Percentiles rank a stretch among this genome's conserved stretches.
These are phyloP conservation scores for Fusarium austroafricanum DNA, from an alignment of 2,329 filamentous ascomycete species.

Conservation along the genomic window DNA sequence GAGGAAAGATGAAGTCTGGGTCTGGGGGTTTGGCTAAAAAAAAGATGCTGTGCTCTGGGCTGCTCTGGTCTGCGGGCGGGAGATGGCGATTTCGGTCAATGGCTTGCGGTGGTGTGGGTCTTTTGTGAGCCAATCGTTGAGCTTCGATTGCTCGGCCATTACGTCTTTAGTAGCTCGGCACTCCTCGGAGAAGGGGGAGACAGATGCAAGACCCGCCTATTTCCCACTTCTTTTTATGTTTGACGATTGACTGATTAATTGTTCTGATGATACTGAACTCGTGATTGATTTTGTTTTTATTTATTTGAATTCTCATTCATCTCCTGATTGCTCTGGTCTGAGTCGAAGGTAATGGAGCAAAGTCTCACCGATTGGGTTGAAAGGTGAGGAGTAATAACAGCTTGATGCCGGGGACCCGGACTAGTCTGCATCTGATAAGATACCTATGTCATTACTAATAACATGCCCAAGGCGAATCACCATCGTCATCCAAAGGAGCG, in stretches of 20 bases:
- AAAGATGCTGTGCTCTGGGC: slow-evolving; percentile 38
- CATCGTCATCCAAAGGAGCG: slow-evolving; percentile 11
- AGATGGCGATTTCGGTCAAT: slow-evolving; percentile 49
- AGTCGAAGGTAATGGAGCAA: background rate
- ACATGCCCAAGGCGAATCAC: slow-evolving; percentile 33
- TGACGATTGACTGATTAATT: background rate
- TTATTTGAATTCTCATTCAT: background rate
- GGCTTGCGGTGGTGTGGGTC: slow-evolving; percentile 39
- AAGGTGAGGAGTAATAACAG: slow-evolving; percentile 12
- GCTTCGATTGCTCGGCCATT: slow-evolving; percentile 49
- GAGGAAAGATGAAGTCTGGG: slow-evolving; percentile 36
- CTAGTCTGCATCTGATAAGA: slow-evolving; percentile 42
- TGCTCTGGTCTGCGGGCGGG: slow-evolving; percentile 30
- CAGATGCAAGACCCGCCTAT: slow-evolving; percentile 26
- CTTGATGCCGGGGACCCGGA: slow-evolving; percentile 17
- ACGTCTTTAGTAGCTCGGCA: slow-evolving; percentile 47
- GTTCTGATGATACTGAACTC: background rate
- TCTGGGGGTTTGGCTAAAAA: slow-evolving; percentile 42
- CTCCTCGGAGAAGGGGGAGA: slow-evolving; percentile 45
- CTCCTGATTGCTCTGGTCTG: fast-evolving
- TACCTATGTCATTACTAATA: slow-evolving; percentile 36
- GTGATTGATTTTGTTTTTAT: background rate
- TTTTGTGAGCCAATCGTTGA: slow-evolving; percentile 30
- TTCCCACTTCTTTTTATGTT: slow-evolving; percentile 7
- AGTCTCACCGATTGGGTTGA: background rate